A percentile compares a stretch with the other conserved stretches of the same genome.
Evolutionary conservation across 352 stramenopile species (phyloP).

Genomic region (Pythium monospermum): DNA sequence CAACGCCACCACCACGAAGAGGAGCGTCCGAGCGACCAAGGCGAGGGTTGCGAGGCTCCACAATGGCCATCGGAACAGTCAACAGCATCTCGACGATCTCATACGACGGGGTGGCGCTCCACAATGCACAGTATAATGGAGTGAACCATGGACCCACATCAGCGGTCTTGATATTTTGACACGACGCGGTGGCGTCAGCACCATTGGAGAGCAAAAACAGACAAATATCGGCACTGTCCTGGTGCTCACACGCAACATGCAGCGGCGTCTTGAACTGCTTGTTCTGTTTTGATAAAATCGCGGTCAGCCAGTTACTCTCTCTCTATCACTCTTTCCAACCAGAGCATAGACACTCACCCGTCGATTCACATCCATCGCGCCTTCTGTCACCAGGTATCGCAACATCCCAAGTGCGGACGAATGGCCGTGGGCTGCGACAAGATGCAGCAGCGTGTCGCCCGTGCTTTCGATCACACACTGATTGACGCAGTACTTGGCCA

Average conservation of each 20-base stretch:
- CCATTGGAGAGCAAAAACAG: constrained; percentile 34
- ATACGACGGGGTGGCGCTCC: constrained; percentile 28
- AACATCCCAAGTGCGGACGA: constrained; percentile 29
- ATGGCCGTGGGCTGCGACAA: constrained; percentile 33
- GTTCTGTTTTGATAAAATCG: constrained; percentile 27
- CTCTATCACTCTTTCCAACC: background rate
- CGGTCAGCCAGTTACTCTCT: background rate
- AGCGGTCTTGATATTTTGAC: constrained; percentile 30
- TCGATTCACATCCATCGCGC: constrained; percentile 34
- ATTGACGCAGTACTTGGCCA: constrained; percentile 34
- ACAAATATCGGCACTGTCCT: constrained; percentile 28
- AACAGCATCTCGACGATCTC: constrained; percentile 48
- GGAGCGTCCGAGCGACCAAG: constrained; percentile 23
- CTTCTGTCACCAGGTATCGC: constrained; percentile 32
- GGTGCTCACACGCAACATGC: constrained; percentile 36
- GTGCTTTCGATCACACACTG: constrained; percentile 44
- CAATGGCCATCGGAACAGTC: constrained; percentile 35
- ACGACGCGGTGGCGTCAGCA: constrained; percentile 36
- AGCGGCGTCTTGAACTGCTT: constrained; percentile 45
- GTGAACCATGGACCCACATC: constrained; percentile 38
- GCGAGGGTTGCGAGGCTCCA: constrained; percentile 34
- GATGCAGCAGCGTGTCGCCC: constrained; percentile 41
- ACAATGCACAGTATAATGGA: constrained; percentile 40
- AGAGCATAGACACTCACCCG: constrained; percentile 23
- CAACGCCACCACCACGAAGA: background rate